Base-by-base conservation (phyloP, 768 basidiomycete species). In the Pulveroboletus sp. region DNA sequence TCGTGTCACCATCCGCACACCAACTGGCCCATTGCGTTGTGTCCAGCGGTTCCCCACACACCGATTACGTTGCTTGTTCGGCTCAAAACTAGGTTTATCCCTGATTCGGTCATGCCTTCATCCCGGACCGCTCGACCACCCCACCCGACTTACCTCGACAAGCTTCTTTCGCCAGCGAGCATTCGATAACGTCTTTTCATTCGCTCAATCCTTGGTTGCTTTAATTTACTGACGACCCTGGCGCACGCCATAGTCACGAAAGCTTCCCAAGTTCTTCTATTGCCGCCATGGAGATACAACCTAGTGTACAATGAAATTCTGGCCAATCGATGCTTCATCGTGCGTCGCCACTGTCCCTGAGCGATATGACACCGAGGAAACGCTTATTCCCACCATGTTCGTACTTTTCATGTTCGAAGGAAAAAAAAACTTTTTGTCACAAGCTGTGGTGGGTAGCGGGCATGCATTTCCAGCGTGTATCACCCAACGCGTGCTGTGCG, bases 401-500 rank as follows among this genome's bases (percentile, higher is more conserved):
- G 47, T 46, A 24, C 36, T 47, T 37, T 37, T 38, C 39, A 28
- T 42, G n/a, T 45, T 38, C 47, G 53, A 33, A 5, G n/a, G n/a
- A 33, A 28, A 28, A 28, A 49, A 60, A 64, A 47, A 50, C 55
- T 39, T 58, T 61, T 63, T 49, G 46, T 43, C 42, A 50, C 47
- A 39, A 55, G 47, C 57, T 50, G 55, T 63, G 56, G 51, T 53
- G 42, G 49, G 52, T 43, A 53, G 54, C 54, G 48, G 47, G 32
- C 63, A 66, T 52, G 62, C 65, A 51, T 41, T 36, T 52, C 21
- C 57, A 49, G 60, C 64, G 49, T 62, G 65, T 50, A 61, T 62
- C 65, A 66, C 11, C 49, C 50, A 17, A 46, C 47, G 35, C 52
- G 47, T 54, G 58, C 56, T 58, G 54, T 60, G 54, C 47, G 33